Evolutionary conservation across 345 rosid species (phyloP).

Genomic region (Populus simonii): DNA sequence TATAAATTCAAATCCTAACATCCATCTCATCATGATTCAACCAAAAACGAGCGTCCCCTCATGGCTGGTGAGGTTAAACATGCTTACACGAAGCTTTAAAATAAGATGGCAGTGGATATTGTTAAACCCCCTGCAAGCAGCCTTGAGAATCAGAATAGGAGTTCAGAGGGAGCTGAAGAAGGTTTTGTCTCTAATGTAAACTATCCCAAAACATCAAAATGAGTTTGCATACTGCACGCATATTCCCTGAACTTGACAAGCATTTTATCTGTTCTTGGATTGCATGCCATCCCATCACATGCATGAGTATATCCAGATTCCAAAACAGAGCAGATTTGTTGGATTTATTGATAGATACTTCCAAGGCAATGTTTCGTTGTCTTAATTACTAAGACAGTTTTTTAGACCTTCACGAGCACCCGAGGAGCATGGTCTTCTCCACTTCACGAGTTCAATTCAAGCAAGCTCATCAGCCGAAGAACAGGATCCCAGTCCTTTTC

Average conservation of each 20-base stretch:
- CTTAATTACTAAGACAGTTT: no score
- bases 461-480: background rate
- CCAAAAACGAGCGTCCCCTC: background rate
- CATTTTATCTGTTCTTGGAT: background rate
- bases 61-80: background rate
- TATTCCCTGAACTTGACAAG: background rate
- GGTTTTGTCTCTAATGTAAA: background rate
- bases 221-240: background rate
- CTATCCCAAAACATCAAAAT: background rate
- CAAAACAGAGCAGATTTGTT: no score
- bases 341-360: no score
- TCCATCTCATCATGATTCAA: background rate
- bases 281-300: background rate
- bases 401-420: no score
- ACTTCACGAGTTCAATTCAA: no score
- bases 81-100: background rate
- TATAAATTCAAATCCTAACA: background rate
- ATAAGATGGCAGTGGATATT: background rate
- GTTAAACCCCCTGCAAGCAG: background rate
- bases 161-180: background rate
- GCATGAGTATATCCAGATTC: background rate
- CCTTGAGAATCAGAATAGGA: background rate
- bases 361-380: no score
- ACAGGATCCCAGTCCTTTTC: background rate
- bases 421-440: no score